Evolutionary conservation across 1,284 basidiomycete species (phyloP).

Genomic region (Ustilago trichophora): DNA sequence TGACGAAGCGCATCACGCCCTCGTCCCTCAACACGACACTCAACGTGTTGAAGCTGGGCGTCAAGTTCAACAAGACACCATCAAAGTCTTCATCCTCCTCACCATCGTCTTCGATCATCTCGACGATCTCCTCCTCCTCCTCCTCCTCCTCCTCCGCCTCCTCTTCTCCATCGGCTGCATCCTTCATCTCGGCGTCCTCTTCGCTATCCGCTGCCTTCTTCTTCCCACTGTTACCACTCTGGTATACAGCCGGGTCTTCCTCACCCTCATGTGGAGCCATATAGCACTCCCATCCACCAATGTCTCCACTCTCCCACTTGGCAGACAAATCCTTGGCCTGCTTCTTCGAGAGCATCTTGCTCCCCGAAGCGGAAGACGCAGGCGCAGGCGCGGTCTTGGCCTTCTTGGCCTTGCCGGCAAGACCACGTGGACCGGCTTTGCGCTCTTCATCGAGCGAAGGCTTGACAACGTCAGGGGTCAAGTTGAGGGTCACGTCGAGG

Average conservation of each 20-base stretch:
- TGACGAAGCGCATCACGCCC: conserved; percentile 76
- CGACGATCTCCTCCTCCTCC: conserved; percentile 65
- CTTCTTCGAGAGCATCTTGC: conserved; percentile 42
- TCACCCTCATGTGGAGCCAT: conserved; percentile 93
- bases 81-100: conserved; percentile 75
- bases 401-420: conserved; percentile 62
- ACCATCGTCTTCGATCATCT: conserved; percentile 64
- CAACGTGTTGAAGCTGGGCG: conserved; percentile 89
- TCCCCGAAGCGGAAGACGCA: neutral
- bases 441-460: conserved; percentile 51
- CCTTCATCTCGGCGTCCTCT: conserved; percentile 42
- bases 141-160: conserved; percentile 66
- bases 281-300: conserved; percentile 97
- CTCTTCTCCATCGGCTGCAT: conserved; percentile 66
- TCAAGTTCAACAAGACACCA: conserved; percentile 85
- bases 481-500: conserved; percentile 86
- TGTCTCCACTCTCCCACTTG: conserved; percentile 78
- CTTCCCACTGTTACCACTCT: conserved; percentile 69
- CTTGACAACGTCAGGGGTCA: conserved; percentile 76
- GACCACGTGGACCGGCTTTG: conserved; percentile 53
- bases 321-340: conserved; percentile 61
- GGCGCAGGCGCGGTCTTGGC: conserved; percentile 15
- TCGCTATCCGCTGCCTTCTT: conserved; percentile 39
- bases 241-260: conserved; percentile 82
- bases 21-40: conserved; percentile 90